phyloP scores from a whole-genome alignment of 257 asterid genomes.

The Penstemon eatonii region DNA sequence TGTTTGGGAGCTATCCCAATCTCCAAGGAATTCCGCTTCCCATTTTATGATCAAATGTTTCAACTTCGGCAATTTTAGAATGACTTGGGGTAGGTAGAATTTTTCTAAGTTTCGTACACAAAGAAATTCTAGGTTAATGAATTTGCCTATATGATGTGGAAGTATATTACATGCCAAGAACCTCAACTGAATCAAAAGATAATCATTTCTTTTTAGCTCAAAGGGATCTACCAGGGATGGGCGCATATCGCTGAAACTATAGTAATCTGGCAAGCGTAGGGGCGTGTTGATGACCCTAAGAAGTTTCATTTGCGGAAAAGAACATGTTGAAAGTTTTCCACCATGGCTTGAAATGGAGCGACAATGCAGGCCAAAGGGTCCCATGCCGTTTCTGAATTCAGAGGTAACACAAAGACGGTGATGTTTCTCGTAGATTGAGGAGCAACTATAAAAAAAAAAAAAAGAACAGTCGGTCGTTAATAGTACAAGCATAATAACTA shows the following conservation, averaged over 20 bases:
- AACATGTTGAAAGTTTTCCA: neutral
- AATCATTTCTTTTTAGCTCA: neutral
- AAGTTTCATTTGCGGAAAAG: neutral
- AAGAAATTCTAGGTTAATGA: constrained; percentile 21
- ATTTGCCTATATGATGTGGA: neutral
- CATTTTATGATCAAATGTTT: constrained; percentile 11
- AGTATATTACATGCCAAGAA: neutral
- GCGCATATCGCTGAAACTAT: too few species aligned
- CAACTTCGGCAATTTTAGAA: constrained; percentile 20
- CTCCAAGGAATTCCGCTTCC: neutral
- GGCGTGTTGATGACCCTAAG: neutral
- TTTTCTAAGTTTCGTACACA: neutral
- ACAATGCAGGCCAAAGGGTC: neutral
- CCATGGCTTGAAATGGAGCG: neutral
- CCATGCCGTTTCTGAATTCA: too few species aligned
- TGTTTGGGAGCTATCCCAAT: neutral
- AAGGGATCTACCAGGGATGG: neutral
- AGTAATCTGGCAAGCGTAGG: neutral
- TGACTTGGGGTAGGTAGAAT: neutral
- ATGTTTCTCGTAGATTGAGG: neutral
- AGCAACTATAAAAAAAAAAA: neutral
- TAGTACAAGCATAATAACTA: neutral
- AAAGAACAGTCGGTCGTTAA: neutral
- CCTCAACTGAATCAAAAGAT: constrained; percentile 21
- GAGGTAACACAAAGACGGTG: neutral